Percentiles rank a stretch among this genome's conserved stretches.
These are phyloP conservation scores for Debaryomyces sp. DNA, from an alignment of 1,139 yeast genomes.

Conservation along the genomic window DNA sequence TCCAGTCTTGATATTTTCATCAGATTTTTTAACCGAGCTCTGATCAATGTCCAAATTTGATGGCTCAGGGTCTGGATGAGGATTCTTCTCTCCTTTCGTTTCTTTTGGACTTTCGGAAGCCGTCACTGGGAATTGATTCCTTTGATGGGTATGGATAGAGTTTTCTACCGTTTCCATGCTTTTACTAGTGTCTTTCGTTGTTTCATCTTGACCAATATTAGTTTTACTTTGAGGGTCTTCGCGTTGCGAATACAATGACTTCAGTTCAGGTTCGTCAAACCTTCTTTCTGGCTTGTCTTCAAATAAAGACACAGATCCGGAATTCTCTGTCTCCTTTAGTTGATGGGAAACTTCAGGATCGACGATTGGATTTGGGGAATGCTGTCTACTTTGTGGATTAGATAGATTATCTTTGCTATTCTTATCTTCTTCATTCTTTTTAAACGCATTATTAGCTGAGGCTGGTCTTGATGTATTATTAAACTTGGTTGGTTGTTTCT, in stretches of 20 bases:
- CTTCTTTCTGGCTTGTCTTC: constrained; percentile 9
- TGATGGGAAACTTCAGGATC: background rate
- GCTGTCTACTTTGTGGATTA: background rate
- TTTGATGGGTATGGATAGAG: background rate
- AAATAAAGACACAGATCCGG: background rate
- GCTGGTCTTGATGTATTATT: background rate
- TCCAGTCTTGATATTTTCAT: background rate
- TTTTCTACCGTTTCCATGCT: background rate
- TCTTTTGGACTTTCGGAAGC: background rate
- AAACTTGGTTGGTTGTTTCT: constrained; percentile 1
- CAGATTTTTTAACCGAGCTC: background rate
- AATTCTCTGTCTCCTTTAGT: background rate
- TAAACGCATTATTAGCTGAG: background rate
- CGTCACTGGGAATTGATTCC: background rate
- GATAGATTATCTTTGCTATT: background rate
- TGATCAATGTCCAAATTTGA: background rate
- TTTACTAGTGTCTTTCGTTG: background rate
- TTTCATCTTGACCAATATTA: background rate
- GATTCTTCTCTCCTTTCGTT: background rate
- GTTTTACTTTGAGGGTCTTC: background rate
- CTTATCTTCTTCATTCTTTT: background rate
- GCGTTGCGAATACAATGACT: background rate
- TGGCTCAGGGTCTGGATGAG: background rate
- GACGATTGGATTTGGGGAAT: background rate
- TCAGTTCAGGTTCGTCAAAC: constrained; percentile 5